Conservation (phyloP, 208 protist species). For the Phytomonas francai region DNA sequence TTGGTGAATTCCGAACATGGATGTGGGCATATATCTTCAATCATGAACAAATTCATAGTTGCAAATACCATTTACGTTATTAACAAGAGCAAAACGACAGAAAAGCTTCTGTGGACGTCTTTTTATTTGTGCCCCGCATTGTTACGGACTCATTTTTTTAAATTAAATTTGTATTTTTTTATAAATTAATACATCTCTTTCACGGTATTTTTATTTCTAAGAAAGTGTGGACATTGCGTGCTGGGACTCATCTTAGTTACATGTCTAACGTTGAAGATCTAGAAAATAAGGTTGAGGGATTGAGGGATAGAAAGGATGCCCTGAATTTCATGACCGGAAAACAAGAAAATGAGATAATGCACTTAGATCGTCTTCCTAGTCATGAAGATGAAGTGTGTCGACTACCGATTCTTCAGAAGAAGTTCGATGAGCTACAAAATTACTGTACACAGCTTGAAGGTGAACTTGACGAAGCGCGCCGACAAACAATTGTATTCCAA, state of each 20-base stretch:
- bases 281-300: background rate
- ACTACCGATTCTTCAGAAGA: slow-evolving; percentile 24
- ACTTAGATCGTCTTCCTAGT: background rate
- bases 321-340: background rate
- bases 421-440: slow-evolving; percentile 18
- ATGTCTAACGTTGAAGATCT: background rate
- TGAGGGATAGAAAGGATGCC: background rate
- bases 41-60: background rate
- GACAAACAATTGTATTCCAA: slow-evolving; percentile 20
- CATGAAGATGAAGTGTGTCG: slow-evolving; percentile 20
- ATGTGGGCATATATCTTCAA: background rate
- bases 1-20: background rate
- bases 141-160: background rate
- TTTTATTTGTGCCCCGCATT: background rate
- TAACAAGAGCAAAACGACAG: background rate
- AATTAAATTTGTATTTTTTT: background rate
- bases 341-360: background rate
- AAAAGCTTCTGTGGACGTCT: background rate
- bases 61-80: background rate
- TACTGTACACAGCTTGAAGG: slow-evolving; percentile 23
- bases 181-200: background rate
- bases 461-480: slow-evolving; percentile 24
- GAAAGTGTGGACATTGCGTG: background rate
- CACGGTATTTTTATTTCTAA: background rate
- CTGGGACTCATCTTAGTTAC: background rate